Percentiles rank a stretch among this genome's conserved stretches.
These are phyloP conservation scores for Cubamyces sp. DNA, from an alignment of 768 basidiomycete species.

Conservation along the genomic window DNA sequence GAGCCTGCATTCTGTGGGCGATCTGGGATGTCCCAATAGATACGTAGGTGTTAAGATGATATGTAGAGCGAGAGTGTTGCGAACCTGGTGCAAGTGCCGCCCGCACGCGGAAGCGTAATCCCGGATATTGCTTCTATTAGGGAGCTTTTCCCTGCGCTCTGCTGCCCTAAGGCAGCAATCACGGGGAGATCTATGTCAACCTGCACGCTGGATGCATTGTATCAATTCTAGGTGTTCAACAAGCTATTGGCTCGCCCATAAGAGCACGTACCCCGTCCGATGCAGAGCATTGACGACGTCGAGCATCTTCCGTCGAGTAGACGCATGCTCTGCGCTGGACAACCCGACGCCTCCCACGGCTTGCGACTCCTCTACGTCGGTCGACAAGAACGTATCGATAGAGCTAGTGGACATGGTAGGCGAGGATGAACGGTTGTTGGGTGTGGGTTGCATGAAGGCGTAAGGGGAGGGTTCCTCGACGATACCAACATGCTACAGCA, in stretches of 20 bases:
- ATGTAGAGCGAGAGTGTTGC: background rate
- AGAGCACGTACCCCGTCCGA: constrained; percentile 55
- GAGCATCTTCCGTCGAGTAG: constrained; percentile 52
- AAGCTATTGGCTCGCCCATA: no score
- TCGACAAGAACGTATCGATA: background rate
- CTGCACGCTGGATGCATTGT: constrained; percentile 53
- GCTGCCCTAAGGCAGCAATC: constrained; percentile 73
- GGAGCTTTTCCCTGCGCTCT: constrained; percentile 78
- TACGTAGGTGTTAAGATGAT: background rate
- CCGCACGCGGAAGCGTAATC: constrained; percentile 66
- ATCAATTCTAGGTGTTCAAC: background rate
- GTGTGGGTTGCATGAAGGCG: no score
- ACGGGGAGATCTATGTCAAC: constrained; percentile 73
- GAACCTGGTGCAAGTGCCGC: constrained; percentile 79
- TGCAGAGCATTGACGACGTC: constrained; percentile 64
- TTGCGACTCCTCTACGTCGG: background rate
- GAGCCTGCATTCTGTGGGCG: constrained; percentile 43
- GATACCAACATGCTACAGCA: background rate
- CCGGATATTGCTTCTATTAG: constrained; percentile 80
- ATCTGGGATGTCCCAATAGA: constrained; percentile 28
- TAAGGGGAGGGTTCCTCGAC: no score
- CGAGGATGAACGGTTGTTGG: no score
- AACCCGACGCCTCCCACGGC: constrained; percentile 49
- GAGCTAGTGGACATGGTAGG: background rate
- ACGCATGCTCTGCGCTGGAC: constrained; percentile 48